Conservation (phyloP, 352 stramenopile species). For the Thalassiosira hispida region DNA sequence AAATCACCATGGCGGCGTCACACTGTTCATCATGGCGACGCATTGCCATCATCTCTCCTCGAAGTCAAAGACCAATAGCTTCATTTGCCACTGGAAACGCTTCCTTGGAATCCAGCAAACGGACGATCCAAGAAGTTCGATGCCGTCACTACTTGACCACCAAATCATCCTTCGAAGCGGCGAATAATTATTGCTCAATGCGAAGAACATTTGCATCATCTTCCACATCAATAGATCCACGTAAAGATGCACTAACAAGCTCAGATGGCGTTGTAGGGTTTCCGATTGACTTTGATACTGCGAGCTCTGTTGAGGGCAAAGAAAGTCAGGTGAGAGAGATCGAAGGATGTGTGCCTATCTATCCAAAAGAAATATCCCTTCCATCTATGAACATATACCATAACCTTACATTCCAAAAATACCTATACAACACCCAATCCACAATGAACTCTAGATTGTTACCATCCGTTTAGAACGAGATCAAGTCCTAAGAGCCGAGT, state of each 20-base stretch:
- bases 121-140: no score
- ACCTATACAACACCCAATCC: no score
- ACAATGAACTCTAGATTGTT: conserved; percentile 60
- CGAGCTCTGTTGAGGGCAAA: conserved; percentile 69
- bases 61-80: conserved; percentile 3
- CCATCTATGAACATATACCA: not conserved
- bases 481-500: conserved; percentile 92
- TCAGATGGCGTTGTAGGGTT: conserved; percentile 38
- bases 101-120: not conserved
- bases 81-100: not conserved
- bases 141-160: not conserved
- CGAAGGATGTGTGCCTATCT: not conserved
- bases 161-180: not conserved
- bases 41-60: not conserved
- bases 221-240: conserved; percentile 15
- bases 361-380: not conserved
- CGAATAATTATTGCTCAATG: not conserved
- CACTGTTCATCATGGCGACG: not conserved
- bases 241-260: conserved; percentile 37
- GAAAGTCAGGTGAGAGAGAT: conserved; percentile 61
- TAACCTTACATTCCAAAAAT: no score
- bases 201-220: conserved; percentile 5
- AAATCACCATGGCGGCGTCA: not conserved
- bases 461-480: conserved; percentile 89
- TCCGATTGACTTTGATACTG: conserved; percentile 73